These are phyloP conservation scores for Solanum dulcamara DNA, from an alignment of 257 asterid genomes.

Conservation along the genomic window DNA sequence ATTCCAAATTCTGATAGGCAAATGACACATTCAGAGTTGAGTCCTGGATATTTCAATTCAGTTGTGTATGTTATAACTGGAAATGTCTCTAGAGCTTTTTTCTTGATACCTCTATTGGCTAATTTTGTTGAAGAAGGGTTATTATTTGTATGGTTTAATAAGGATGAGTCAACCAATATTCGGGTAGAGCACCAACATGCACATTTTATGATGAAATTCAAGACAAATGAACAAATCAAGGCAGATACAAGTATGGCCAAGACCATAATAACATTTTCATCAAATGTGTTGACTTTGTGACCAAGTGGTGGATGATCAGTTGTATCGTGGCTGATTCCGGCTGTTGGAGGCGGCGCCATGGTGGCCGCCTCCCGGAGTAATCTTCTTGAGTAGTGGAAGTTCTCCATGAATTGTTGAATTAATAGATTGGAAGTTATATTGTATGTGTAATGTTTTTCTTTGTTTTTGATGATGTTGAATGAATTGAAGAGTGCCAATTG, in stretches of 20 bases:
- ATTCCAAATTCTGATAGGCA: background rate
- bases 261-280: background rate
- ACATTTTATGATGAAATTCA: background rate
- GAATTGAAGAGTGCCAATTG: background rate
- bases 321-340: background rate
- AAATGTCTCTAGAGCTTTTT: background rate
- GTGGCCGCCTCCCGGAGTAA: background rate
- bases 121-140: background rate
- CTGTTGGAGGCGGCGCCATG: background rate
- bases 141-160: background rate
- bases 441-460: background rate
- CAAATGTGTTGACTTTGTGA: background rate
- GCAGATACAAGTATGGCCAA: background rate
- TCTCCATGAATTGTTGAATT: background rate
- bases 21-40: background rate
- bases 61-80: background rate
- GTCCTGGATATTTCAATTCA: background rate
- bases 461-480: background rate
- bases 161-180: background rate
- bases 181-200: background rate
- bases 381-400: conserved; percentile 1
- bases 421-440: background rate
- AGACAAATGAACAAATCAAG: background rate
- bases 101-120: background rate
- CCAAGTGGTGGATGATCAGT: background rate